Evolutionary conservation across 2,329 filamentous ascomycete genomes (phyloP).

Genomic region (Aspergillus brunneoviolaceus): DNA sequence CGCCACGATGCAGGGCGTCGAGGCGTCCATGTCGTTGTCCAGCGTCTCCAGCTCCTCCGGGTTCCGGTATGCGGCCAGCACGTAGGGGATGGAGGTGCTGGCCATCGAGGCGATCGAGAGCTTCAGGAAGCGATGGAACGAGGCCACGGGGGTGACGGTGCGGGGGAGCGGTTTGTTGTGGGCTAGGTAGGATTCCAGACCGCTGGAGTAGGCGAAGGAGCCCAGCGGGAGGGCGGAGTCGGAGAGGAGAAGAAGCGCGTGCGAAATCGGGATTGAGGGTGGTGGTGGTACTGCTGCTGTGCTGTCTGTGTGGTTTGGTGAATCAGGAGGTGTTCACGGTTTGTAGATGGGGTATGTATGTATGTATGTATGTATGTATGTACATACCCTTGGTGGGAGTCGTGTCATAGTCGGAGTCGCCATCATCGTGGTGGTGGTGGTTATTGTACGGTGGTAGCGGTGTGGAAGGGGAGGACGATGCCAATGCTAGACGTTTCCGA

Average conservation of each 20-base stretch:
- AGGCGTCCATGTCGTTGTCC: constrained; percentile 64
- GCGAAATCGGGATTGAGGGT: constrained; percentile 24
- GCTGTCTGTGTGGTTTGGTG: neutral
- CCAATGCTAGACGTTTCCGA: constrained; percentile 40
- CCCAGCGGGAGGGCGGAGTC: constrained; percentile 65
- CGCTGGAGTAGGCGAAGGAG: constrained; percentile 65
- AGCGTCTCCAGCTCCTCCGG: constrained; percentile 52
- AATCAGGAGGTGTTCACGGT: neutral
- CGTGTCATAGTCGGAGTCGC: neutral
- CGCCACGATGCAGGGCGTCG: constrained; percentile 62
- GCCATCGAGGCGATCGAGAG: constrained; percentile 59
- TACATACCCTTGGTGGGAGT: constrained; percentile 12
- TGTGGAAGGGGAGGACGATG: constrained; percentile 10
- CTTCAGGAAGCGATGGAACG: constrained; percentile 57
- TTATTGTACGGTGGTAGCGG: neutral
- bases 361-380: neutral
- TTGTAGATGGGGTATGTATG: neutral
- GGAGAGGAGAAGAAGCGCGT: constrained; percentile 60
- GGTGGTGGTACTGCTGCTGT: neutral
- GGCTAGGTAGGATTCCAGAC: constrained; percentile 63
- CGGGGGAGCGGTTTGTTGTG: constrained; percentile 49
- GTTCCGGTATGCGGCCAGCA: constrained; percentile 54
- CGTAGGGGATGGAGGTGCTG: constrained; percentile 60
- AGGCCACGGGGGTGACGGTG: constrained; percentile 31
- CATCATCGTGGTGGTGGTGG: too few relatives aligned